phyloP scores from a whole-genome alignment of 1,284 basidiomycete genomes.

The Tranzscheliella williamsii region DNA sequence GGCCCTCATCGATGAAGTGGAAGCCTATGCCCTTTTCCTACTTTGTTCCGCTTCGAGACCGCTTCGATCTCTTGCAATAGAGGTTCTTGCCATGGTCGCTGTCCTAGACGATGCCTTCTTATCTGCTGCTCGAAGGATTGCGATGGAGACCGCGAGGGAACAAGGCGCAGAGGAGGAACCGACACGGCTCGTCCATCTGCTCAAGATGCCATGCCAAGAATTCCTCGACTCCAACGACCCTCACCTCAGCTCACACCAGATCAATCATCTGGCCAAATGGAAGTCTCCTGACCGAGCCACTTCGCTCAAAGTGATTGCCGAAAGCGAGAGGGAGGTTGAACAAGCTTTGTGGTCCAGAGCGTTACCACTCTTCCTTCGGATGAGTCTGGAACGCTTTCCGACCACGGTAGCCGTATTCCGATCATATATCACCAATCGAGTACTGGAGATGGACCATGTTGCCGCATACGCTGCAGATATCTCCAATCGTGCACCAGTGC shows the following conservation, averaged over 20 bases:
- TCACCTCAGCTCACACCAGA: constrained; percentile 38
- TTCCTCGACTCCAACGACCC: constrained; percentile 42
- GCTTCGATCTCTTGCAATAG: constrained; percentile 62
- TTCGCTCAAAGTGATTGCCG: constrained; percentile 56
- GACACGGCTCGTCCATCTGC: constrained; percentile 45
- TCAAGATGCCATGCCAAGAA: constrained; percentile 39
- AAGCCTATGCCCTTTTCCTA: constrained; percentile 77
- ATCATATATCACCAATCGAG: constrained; percentile 58
- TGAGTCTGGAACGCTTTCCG: constrained; percentile 60
- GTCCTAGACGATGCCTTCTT: constrained; percentile 56
- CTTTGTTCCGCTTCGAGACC: constrained; percentile 71
- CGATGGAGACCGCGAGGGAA: constrained; percentile 54
- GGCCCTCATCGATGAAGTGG: constrained; percentile 65
- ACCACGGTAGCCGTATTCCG: constrained; percentile 61
- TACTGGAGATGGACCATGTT: constrained; percentile 62
- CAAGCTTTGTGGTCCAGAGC: constrained; percentile 62
- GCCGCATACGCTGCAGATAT: constrained; percentile 60
- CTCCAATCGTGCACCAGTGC: constrained; percentile 25
- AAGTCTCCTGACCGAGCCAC: constrained; percentile 29
- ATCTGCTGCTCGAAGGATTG: constrained; percentile 22
- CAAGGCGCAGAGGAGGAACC: constrained; percentile 47
- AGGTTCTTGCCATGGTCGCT: constrained; percentile 44
- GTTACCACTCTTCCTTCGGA: constrained; percentile 61
- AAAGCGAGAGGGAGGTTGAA: constrained; percentile 63
- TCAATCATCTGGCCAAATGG: constrained; percentile 38